Percentiles rank a stretch among this genome's conserved stretches.
phyloP scores from a whole-genome alignment of 169 alveolate species.

The Eimeria falciformis region DNA sequence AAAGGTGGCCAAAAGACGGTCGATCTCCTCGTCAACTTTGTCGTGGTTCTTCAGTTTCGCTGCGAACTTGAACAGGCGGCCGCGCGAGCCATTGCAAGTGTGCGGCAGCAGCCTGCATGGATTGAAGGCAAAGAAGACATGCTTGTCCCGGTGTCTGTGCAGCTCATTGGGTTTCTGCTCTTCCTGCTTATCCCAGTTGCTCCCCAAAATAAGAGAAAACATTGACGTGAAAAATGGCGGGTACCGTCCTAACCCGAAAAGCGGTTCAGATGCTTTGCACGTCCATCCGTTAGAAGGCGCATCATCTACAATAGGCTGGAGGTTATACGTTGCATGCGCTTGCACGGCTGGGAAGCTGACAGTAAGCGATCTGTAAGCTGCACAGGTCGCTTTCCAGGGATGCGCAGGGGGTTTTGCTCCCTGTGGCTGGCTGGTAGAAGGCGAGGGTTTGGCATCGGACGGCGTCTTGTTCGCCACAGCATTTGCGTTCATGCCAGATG shows the following conservation, averaged over 20 bases:
- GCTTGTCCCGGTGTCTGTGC: conserved; percentile 55
- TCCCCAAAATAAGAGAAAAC: conserved; percentile 12
- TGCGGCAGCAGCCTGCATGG: conserved; percentile 61
- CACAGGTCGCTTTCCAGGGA: conserved; percentile 51
- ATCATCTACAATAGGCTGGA: conserved; percentile 4
- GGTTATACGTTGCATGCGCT: conserved; percentile 45
- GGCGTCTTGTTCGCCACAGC: background rate
- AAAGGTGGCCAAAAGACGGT: background rate
- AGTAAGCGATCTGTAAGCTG: conserved; percentile 16
- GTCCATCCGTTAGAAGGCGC: conserved; percentile 57
- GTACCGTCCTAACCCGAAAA: conserved; percentile 35
- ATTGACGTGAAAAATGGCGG: conserved; percentile 23
- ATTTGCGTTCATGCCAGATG: background rate
- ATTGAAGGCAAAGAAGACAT: conserved; percentile 52
- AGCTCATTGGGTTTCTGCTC: background rate
- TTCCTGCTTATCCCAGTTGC: background rate
- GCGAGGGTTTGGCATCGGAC: too few species aligned
- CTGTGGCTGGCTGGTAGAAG: background rate
- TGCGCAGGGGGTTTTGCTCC: background rate
- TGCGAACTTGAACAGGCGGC: conserved; percentile 66
- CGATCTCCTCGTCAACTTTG: conserved; percentile 38
- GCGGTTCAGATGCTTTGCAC: conserved; percentile 51
- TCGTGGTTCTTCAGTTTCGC: conserved; percentile 46
- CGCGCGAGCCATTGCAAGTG: conserved; percentile 59
- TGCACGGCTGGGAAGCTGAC: background rate